Evolutionary conservation across 192 early-diverging fungal species (phyloP).

Genomic region (Mycoemilia scoparia): DNA sequence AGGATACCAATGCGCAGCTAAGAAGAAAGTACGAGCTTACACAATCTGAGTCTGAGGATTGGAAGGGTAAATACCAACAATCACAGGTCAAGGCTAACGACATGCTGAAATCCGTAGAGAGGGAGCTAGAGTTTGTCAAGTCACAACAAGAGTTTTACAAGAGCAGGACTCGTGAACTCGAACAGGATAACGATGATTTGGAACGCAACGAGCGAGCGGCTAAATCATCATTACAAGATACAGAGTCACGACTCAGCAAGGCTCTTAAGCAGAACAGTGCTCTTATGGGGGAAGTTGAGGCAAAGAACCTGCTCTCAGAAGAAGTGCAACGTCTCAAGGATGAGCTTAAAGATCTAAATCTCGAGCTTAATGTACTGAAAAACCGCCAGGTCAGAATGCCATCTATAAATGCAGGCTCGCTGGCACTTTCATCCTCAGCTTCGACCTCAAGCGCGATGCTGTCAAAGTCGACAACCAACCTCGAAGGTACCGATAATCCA

Average conservation of each 20-base stretch:
- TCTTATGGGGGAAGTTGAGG: conserved; percentile 44
- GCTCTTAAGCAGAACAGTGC: conserved; percentile 49
- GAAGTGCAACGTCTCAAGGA: conserved; percentile 64
- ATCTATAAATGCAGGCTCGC: conserved; percentile 8
- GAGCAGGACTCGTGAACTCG: conserved; percentile 51
- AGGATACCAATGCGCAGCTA: conserved; percentile 42
- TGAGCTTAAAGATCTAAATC: conserved; percentile 42
- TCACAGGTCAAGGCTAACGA: conserved; percentile 46
- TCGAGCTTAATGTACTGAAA: conserved; percentile 30
- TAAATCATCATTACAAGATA: conserved; percentile 42
- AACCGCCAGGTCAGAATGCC: conserved; percentile 20
- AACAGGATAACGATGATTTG: conserved; percentile 62
- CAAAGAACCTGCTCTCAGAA: conserved; percentile 45
- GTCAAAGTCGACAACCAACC: conserved; percentile 22
- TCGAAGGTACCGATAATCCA: conserved; percentile 27
- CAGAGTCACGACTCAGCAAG: conserved; percentile 51
- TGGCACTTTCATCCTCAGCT: too few relatives aligned
- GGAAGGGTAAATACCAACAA: conserved; percentile 55
- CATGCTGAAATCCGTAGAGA: conserved; percentile 44
- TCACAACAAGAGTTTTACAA: conserved; percentile 48
- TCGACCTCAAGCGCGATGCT: not conserved
- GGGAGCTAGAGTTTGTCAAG: conserved; percentile 53
- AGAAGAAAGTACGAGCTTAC: conserved; percentile 42
- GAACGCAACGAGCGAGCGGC: conserved; percentile 51
- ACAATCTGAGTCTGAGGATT: conserved; percentile 45